A percentile compares a stretch with the other conserved stretches of the same genome.
These are phyloP conservation scores for Candida sithepensis DNA, from an alignment of 805 yeast species.

Conservation along the genomic window DNA sequence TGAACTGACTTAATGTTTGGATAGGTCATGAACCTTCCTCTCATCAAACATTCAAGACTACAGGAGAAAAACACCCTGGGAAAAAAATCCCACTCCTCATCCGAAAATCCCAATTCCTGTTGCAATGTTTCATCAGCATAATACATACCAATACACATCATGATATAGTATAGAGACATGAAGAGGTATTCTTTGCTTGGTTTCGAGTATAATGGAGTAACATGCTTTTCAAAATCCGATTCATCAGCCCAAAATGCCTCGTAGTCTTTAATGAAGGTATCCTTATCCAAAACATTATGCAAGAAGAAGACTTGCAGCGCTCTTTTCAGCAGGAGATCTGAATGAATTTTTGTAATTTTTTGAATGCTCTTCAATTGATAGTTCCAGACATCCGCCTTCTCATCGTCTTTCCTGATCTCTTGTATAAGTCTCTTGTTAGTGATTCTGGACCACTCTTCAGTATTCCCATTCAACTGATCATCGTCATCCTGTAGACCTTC, in stretches of 20 bases:
- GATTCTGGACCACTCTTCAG: conserved; percentile 28
- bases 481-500: conserved; percentile 22
- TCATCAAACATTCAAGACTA: conserved; percentile 29
- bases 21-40: conserved; percentile 32
- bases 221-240: conserved; percentile 20
- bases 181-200: conserved; percentile 27
- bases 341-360: conserved; percentile 15
- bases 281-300: conserved; percentile 52
- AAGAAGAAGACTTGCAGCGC: conserved; percentile 21
- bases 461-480: conserved; percentile 22
- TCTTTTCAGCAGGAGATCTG: conserved; percentile 20
- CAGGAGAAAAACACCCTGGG: conserved; percentile 30
- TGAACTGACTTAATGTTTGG: conserved; percentile 28
- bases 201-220: conserved; percentile 23
- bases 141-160: conserved; percentile 29
- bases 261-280: conserved; percentile 66
- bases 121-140: conserved; percentile 24
- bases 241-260: conserved; percentile 30
- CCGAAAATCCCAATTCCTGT: conserved; percentile 18
- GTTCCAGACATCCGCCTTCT: conserved; percentile 25
- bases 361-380: conserved; percentile 20
- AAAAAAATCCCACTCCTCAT: conserved; percentile 25
- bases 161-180: conserved; percentile 29
- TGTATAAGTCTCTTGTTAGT: conserved; percentile 9
- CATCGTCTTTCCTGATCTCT: conserved; percentile 15